Evolutionary conservation across 805 yeast species (phyloP).

Genomic region (Kuraishia borneana): DNA sequence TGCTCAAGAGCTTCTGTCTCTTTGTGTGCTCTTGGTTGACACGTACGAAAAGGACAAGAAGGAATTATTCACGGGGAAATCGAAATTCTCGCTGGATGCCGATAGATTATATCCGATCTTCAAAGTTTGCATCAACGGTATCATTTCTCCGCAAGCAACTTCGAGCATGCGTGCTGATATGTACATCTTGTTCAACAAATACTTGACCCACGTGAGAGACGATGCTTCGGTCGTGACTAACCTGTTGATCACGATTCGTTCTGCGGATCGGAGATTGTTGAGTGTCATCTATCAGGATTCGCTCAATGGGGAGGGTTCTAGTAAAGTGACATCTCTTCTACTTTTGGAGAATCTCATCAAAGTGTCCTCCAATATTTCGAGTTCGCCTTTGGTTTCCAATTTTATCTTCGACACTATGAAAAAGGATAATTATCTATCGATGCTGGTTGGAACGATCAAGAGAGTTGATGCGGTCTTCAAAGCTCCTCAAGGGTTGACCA

Average conservation of each 20-base stretch:
- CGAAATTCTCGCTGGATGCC: constrained; percentile 26
- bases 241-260: constrained; percentile 40
- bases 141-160: constrained; percentile 59
- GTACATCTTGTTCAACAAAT: constrained; percentile 62
- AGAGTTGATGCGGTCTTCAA: constrained; percentile 54
- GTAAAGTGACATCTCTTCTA: constrained; percentile 66
- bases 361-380: constrained; percentile 34
- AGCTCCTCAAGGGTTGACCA: constrained; percentile 22
- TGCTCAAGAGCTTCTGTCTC: constrained; percentile 67
- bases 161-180: constrained; percentile 65
- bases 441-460: constrained; percentile 57
- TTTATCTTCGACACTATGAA: constrained; percentile 51
- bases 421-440: constrained; percentile 51
- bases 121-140: constrained; percentile 63
- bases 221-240: constrained; percentile 32
- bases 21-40: constrained; percentile 62
- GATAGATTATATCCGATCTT: constrained; percentile 55
- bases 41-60: constrained; percentile 36
- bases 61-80: constrained; percentile 7
- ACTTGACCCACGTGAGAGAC: constrained; percentile 37
- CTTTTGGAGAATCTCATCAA: constrained; percentile 42
- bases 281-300: constrained; percentile 69
- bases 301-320: constrained; percentile 64
- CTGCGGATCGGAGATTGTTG: constrained; percentile 49
- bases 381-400: constrained; percentile 39